A percentile compares a stretch with the other conserved stretches of the same genome.
Evolutionary conservation across 2,329 filamentous ascomycete species (phyloP).

Genomic region (Fusarium setosum): DNA sequence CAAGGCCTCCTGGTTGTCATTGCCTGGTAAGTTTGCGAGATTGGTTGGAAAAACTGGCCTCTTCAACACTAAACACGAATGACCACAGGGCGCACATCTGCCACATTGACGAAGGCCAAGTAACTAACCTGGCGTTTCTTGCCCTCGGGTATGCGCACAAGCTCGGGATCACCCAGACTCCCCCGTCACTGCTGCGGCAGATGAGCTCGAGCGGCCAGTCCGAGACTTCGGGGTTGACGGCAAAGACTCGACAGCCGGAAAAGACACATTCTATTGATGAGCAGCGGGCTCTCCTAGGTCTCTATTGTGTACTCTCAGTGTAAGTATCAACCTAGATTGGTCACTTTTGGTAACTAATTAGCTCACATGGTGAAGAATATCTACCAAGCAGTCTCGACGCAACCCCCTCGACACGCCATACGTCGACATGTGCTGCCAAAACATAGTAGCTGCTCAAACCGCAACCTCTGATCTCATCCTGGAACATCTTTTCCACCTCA

Average conservation of each 20-base stretch:
- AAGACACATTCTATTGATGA: constrained; percentile 50
- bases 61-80: neutral
- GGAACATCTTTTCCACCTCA: constrained; percentile 49
- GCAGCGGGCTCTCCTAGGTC: constrained; percentile 52
- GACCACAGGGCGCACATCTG: constrained; percentile 48
- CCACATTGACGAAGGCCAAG: constrained; percentile 49
- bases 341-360: neutral
- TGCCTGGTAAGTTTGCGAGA: constrained; percentile 53
- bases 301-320: constrained; percentile 54
- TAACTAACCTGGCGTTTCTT: constrained; percentile 53
- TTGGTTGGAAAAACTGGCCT: too few relatives aligned
- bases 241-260: constrained; percentile 28
- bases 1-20: constrained; percentile 59
- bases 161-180: constrained; percentile 48
- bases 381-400: constrained; percentile 50
- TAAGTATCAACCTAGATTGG: constrained; percentile 33
- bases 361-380: constrained; percentile 43
- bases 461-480: constrained; percentile 47
- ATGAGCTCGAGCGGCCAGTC: constrained; percentile 12
- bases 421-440: constrained; percentile 48
- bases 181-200: constrained; percentile 12
- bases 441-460: constrained; percentile 41
- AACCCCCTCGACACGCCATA: constrained; percentile 48
- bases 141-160: constrained; percentile 56
- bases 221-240: constrained; percentile 23